Conservation (phyloP, 768 basidiomycete genomes). For the Suillus brevipes region DNA sequence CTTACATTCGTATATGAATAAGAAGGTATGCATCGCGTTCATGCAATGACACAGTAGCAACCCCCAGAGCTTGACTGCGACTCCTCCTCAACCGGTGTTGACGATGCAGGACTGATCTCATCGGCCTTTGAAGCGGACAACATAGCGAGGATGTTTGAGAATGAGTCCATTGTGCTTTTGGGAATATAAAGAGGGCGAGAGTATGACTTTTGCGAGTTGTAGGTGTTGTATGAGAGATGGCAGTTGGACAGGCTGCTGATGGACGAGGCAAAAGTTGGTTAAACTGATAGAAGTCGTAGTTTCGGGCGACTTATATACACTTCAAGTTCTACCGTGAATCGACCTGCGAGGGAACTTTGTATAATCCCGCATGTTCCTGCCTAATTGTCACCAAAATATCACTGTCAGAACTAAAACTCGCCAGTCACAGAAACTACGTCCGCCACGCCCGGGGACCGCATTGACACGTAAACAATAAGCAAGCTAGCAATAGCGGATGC, state of each 20-base stretch:
- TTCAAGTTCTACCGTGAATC: neutral
- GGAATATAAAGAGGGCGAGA: neutral
- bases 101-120: neutral
- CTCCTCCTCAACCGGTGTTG: slow-evolving; percentile 1
- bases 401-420: neutral
- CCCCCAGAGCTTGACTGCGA: neutral
- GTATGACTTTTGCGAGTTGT: neutral
- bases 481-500: neutral
- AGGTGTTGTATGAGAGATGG: neutral
- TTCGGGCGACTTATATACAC: neutral
- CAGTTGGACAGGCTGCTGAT: neutral
- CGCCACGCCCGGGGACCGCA: neutral
- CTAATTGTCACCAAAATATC: neutral
- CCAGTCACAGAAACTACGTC: neutral
- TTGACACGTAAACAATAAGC: neutral
- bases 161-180: neutral
- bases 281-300: neutral
- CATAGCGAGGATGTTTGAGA: neutral
- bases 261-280: neutral
- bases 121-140: neutral
- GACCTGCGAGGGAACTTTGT: neutral
- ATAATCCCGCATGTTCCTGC: neutral
- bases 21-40: neutral
- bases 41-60: neutral
- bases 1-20: neutral